Base-by-base conservation (phyloP, 1,139 yeast species). In the Saccharomyces hybrid region DNA sequence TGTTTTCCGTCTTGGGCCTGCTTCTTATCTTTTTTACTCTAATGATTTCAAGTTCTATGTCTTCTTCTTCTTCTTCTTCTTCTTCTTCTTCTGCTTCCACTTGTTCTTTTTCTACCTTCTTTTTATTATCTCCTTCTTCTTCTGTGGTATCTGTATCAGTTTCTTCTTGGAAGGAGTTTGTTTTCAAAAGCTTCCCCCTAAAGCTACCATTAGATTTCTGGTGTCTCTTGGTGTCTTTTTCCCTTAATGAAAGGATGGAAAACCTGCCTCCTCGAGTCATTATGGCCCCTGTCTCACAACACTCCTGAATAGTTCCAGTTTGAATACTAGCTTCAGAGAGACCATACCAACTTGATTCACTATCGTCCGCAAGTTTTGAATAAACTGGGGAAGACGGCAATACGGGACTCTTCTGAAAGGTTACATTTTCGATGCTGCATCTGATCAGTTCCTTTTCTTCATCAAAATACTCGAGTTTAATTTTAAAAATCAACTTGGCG, bases 401-500 rank as follows among this genome's bases (percentile, higher is more conserved):
- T 38, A 16, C 25, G 11, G 4, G 3, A 38, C 3, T 38, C 5
- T 16, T 38, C 42, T 8, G 20, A 38, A 16, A 38, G 5, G 42
- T 38, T 16, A 38, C 25, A 38, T 38, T 38, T 16, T 2, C 11
- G 7, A 38, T 38, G 6, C 4, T 38, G 23, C 42, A 38, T 8
- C 11, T 38, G n/a, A 38, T 11, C 1, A 38, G 25, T 14, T 38
- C 42, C 23, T 8, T 38, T 38, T 38, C 25, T 16, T 38, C 25
- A 38, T 38, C 42, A 38, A 38, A 38, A 16, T 38, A 38, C 23
- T 38, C 42, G 11, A 38, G 42, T 38, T 38, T 11, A 8, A 38
- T 16, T 38, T 7, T 8, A 38, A 57, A 51, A 49, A 56, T 57
- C 16, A 57, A 38, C 46, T 55, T 54, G 23, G 60, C 60, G 23